Conservation (phyloP, 129 eudicot genomes). For the Helianthus annuus region DNA sequence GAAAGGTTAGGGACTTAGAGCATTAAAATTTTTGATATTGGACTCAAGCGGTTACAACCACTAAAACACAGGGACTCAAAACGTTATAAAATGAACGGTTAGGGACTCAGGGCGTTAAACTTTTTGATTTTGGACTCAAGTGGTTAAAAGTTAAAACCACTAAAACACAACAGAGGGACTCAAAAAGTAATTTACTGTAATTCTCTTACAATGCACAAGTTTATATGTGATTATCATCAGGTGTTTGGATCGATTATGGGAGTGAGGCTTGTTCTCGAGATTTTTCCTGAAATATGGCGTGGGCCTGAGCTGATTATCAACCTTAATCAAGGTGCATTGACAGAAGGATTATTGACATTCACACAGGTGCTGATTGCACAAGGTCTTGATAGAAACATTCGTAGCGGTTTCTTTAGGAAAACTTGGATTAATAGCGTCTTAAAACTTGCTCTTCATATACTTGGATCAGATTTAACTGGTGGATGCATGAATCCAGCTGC, state of each 20-base stretch:
- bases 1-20: too few species aligned
- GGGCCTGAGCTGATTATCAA: conserved; percentile 74
- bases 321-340: conserved; percentile 73
- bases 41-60: too few species aligned
- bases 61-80: too few species aligned
- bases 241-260: conserved; percentile 70
- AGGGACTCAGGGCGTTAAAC: too few species aligned
- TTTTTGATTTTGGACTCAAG: too few species aligned
- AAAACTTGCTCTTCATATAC: conserved; percentile 76
- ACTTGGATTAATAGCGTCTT: conserved; percentile 84
- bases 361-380: conserved; percentile 54
- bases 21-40: too few species aligned
- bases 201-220: conserved; percentile 1
- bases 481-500: conserved; percentile 98
- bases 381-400: conserved; percentile 47
- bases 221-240: conserved; percentile 32
- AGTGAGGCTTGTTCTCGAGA: conserved; percentile 53
- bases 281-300: conserved; percentile 61
- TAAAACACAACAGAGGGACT: too few species aligned
- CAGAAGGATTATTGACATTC: conserved; percentile 83
- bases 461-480: conserved; percentile 85
- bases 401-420: conserved; percentile 65
- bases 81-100: too few species aligned
- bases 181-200: background rate
- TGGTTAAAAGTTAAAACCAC: too few species aligned